phyloP scores from a whole-genome alignment of 2,329 filamentous ascomycete genomes.

The Fusarium nygamai region DNA sequence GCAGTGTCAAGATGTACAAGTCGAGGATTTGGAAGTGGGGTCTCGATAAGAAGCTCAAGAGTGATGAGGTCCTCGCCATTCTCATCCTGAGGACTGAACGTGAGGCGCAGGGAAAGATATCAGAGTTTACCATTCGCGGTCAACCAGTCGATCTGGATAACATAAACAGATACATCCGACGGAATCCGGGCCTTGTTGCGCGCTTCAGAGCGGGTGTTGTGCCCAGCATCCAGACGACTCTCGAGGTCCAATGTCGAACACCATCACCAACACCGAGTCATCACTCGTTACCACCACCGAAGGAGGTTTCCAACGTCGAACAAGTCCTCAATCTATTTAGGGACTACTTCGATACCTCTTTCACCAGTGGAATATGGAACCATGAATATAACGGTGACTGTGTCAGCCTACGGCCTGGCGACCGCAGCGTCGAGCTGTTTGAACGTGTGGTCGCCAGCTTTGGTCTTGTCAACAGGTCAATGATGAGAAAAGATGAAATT shows the following conservation, averaged over 20 bases:
- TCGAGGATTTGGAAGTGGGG: conserved; percentile 55
- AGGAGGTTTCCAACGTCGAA: conserved; percentile 41
- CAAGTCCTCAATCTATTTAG: conserved; percentile 43
- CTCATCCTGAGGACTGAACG: conserved; percentile 51
- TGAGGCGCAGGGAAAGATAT: conserved; percentile 47
- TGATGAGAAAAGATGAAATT: conserved; percentile 47
- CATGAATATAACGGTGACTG: conserved; percentile 47
- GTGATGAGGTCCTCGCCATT: conserved; percentile 53
- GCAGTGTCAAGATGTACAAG: conserved; percentile 56
- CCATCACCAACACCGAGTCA: conserved; percentile 39
- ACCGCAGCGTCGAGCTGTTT: conserved; percentile 49
- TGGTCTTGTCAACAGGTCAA: conserved; percentile 47
- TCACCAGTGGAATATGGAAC: conserved; percentile 43
- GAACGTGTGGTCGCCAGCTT: conserved; percentile 49
- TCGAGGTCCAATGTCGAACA: conserved; percentile 48
- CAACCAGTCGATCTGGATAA: conserved; percentile 52
- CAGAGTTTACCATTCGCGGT: conserved; percentile 52
- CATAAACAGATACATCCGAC: conserved; percentile 53
- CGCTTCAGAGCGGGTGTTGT: conserved; percentile 46
- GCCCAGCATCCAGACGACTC: conserved; percentile 45
- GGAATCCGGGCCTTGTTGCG: conserved; percentile 50
- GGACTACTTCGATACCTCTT: conserved; percentile 45
- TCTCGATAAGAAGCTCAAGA: conserved; percentile 55
- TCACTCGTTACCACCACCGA: conserved; percentile 33
- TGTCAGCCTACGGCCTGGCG: conserved; percentile 31